Evolutionary conservation across 1,139 yeast genomes (phyloP).

Genomic region (Magnusiomyces tetraspermus): DNA sequence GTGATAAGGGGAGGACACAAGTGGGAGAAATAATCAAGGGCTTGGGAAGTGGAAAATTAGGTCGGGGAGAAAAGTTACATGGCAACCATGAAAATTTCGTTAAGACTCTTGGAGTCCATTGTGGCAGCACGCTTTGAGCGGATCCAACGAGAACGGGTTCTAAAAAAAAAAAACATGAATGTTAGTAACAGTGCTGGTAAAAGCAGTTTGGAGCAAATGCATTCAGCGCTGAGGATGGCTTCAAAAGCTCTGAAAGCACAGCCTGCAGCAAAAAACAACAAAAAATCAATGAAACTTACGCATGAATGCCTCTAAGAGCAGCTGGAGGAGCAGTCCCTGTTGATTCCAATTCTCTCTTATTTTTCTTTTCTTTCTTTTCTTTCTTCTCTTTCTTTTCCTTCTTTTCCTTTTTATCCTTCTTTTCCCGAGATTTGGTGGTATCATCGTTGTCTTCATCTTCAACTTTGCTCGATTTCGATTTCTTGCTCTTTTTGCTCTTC

Average conservation of each 20-base stretch:
- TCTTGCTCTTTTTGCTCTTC: constrained; percentile 28
- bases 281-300: neutral
- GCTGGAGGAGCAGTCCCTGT: constrained; percentile 6
- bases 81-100: constrained; percentile 79
- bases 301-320: constrained; percentile 4
- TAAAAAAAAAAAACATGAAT: too few species aligned
- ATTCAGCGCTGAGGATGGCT: too few species aligned
- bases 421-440: too few species aligned
- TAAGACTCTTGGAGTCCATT: constrained; percentile 76
- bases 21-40: neutral
- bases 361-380: constrained; percentile 9
- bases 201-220: too few species aligned
- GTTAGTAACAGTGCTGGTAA: too few species aligned
- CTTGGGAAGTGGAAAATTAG: neutral
- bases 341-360: constrained; percentile 18
- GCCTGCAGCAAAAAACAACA: neutral
- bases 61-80: neutral
- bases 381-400: neutral
- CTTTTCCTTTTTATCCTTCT: neutral
- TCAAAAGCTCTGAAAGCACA: too few species aligned
- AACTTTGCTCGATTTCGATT: constrained; percentile 12
- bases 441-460: too few species aligned
- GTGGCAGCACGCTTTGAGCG: constrained; percentile 85
- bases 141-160: constrained; percentile 73
- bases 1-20: neutral